phyloP scores from a whole-genome alignment of 2,329 filamentous ascomycete species.

The Colletotrichum phormii region DNA sequence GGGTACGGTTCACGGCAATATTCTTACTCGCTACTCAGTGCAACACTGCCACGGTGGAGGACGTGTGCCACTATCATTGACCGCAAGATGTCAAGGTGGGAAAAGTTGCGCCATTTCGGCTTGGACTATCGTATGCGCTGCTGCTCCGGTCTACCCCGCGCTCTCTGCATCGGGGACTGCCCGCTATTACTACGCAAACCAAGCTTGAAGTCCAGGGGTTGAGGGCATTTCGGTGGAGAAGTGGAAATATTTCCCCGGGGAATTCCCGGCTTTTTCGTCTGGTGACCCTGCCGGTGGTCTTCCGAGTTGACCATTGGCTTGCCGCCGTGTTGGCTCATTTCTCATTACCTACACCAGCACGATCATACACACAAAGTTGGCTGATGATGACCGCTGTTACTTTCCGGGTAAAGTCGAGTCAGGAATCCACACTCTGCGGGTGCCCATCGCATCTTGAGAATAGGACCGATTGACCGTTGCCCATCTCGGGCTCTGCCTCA shows the following conservation, averaged over 20 bases:
- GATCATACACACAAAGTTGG: neutral
- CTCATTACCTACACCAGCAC: neutral
- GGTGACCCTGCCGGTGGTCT: neutral
- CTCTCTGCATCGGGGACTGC: too few species aligned
- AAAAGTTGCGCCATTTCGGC: slow-evolving; percentile 16
- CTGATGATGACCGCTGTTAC: neutral
- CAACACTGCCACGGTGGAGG: neutral
- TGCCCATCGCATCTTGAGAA: neutral
- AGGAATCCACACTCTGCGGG: slow-evolving; percentile 10
- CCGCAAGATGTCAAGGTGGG: neutral
- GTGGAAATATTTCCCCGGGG: too few species aligned
- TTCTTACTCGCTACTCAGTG: too few species aligned
- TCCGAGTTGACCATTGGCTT: neutral
- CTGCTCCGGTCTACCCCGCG: too few species aligned
- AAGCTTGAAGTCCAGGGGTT: neutral
- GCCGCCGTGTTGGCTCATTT: neutral
- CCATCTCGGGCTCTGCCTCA: slow-evolving; percentile 15
- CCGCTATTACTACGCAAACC: neutral
- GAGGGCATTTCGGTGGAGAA: neutral
- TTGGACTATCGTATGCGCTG: neutral
- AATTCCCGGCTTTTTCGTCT: neutral
- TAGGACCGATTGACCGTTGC: slow-evolving; percentile 16
- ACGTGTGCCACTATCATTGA: neutral
- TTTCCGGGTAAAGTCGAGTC: slow-evolving; percentile 17
- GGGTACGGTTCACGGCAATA: neutral